Conservation (phyloP, 768 basidiomycete genomes). For the Russula earlei region DNA sequence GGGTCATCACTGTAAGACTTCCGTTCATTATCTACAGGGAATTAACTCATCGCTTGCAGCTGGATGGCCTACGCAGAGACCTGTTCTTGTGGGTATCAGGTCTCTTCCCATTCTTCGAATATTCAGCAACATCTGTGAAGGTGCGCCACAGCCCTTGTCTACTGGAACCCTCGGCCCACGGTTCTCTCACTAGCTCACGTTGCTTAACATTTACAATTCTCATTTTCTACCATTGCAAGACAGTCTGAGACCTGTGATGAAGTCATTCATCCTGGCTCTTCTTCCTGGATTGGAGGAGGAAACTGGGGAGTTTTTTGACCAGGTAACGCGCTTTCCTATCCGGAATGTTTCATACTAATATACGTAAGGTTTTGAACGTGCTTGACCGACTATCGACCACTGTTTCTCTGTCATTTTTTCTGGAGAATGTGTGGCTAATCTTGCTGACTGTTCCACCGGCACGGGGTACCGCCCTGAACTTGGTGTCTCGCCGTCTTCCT, state of each 20-base stretch:
- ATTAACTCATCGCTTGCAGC: conserved; percentile 33
- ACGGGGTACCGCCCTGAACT: conserved; percentile 80
- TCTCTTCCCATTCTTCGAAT: conserved; percentile 97
- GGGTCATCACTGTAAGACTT: conserved; percentile 72
- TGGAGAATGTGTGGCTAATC: conserved; percentile 91
- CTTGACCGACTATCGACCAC: conserved; percentile 77
- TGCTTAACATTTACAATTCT: conserved; percentile 87
- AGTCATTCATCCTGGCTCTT: conserved; percentile 87
- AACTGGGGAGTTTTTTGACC: conserved; percentile 95
- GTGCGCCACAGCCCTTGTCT: conserved; percentile 31
- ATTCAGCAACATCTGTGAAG: conserved; percentile 97
- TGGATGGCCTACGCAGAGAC: conserved; percentile 79
- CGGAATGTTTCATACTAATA: not conserved
- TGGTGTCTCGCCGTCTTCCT: conserved; percentile 74
- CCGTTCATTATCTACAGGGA: not conserved
- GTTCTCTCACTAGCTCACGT: conserved; percentile 47
- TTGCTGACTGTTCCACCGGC: conserved; percentile 85
- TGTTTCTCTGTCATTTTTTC: conserved; percentile 82
- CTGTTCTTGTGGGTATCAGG: conserved; percentile 92
- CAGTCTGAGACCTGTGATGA: conserved; percentile 80
- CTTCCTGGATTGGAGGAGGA: conserved; percentile 96
- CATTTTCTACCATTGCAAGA: conserved; percentile 83
- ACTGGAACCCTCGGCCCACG: not conserved
- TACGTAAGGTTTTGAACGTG: conserved; percentile 58
- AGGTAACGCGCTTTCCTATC: conserved; percentile 32